Evolutionary conservation across 305 asterid species (phyloP).

Genomic region (Rubia tinctorum): DNA sequence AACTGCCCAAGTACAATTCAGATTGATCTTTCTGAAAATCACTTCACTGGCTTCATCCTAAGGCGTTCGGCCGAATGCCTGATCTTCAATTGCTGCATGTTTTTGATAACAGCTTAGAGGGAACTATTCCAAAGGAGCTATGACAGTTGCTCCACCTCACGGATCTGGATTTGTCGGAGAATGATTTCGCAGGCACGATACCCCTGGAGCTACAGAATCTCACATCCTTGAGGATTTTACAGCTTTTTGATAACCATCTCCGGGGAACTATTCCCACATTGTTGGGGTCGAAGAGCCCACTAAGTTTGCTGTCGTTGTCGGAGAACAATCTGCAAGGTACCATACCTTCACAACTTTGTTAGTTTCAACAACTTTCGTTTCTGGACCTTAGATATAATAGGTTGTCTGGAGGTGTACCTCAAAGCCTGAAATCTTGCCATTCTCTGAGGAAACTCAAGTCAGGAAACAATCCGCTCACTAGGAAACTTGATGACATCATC

Average conservation of each 20-base stretch:
- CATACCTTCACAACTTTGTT: slow-evolving; percentile 60
- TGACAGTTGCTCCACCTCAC: slow-evolving; percentile 45
- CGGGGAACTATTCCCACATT: slow-evolving; percentile 52
- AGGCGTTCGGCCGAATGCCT: slow-evolving; percentile 37
- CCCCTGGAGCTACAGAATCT: slow-evolving; percentile 69
- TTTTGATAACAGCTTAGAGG: slow-evolving; percentile 63
- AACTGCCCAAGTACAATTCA: slow-evolving; percentile 55
- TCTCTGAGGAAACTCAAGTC: slow-evolving; percentile 72
- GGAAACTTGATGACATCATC: slow-evolving; percentile 24
- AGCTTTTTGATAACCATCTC: slow-evolving; percentile 69
- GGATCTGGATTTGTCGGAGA: slow-evolving; percentile 64
- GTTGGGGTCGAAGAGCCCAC: slow-evolving; percentile 57
- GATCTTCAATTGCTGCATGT: slow-evolving; percentile 65
- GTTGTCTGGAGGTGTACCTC: slow-evolving; percentile 68
- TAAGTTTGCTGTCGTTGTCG: slow-evolving; percentile 59
- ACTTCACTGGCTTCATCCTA: slow-evolving; percentile 52
- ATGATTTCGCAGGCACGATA: slow-evolving; percentile 73
- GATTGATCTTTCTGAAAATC: slow-evolving; percentile 81
- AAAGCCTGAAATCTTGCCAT: slow-evolving; percentile 61
- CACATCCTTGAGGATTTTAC: slow-evolving; percentile 51
- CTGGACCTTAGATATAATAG: slow-evolving; percentile 66
- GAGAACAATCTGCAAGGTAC: slow-evolving; percentile 64
- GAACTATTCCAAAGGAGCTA: slow-evolving; percentile 56
- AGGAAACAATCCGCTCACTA: slow-evolving; percentile 74
- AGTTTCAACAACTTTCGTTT: slow-evolving; percentile 40